phyloP scores from a whole-genome alignment of 768 basidiomycete species.

The Leccinum rimulosum region DNA sequence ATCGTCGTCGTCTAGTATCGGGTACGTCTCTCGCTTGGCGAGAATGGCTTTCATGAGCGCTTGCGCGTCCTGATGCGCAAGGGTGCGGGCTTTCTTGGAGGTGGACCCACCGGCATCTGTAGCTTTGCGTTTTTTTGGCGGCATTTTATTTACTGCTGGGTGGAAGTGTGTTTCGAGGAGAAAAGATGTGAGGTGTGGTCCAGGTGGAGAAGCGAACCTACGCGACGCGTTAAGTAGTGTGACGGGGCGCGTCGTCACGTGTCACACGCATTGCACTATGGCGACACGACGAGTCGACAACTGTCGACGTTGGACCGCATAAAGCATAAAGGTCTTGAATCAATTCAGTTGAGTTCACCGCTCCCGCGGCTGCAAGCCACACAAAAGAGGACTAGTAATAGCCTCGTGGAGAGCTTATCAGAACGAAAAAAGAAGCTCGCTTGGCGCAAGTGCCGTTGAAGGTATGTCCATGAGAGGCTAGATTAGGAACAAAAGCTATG shows the following conservation, averaged over 20 bases:
- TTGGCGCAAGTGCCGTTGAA: background rate
- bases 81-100: slow-evolving; percentile 30
- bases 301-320: no score
- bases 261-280: slow-evolving; percentile 16
- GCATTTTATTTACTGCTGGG: slow-evolving; percentile 6
- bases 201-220: background rate
- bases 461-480: background rate
- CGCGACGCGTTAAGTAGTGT: slow-evolving; percentile 21
- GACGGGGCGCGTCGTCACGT: slow-evolving; percentile 27
- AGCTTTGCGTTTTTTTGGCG: slow-evolving; percentile 37
- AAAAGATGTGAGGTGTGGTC: background rate
- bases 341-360: background rate
- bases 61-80: slow-evolving; percentile 31
- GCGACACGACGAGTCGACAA: background rate
- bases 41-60: slow-evolving; percentile 39
- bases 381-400: background rate
- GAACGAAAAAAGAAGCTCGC: background rate
- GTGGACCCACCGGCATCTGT: slow-evolving; percentile 18
- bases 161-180: background rate
- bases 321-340: no score
- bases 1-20: slow-evolving; percentile 35
- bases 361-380: background rate
- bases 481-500: background rate
- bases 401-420: background rate
- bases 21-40: slow-evolving; percentile 34